phyloP scores from a whole-genome alignment of 2,329 filamentous ascomycete species.

The Chaetomium sp. region DNA sequence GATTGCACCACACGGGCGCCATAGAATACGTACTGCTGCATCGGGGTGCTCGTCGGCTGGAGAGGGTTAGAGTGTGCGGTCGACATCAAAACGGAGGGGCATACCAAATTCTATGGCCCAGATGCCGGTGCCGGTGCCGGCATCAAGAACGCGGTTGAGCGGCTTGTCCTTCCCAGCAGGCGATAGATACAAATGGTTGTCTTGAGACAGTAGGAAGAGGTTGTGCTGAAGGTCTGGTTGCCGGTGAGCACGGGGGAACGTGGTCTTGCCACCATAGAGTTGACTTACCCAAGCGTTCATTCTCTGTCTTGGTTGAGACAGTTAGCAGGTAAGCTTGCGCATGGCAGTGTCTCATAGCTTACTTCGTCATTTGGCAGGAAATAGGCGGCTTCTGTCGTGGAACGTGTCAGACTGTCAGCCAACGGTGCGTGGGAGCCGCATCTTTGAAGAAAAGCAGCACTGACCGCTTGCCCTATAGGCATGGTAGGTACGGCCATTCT shows the following conservation, averaged over 20 bases:
- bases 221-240: constrained; percentile 28
- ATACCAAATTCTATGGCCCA: constrained; percentile 56
- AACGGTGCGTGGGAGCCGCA: not conserved
- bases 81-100: not conserved
- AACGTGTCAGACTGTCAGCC: constrained; percentile 5
- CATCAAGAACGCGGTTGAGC: constrained; percentile 49
- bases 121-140: constrained; percentile 46
- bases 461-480: constrained; percentile 6
- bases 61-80: not conserved
- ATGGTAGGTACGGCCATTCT: constrained; percentile 17
- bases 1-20: constrained; percentile 25
- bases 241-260: not conserved
- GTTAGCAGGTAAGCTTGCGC: not conserved
- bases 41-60: constrained; percentile 29
- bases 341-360: not conserved
- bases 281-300: constrained; percentile 16
- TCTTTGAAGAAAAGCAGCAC: not conserved
- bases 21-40: constrained; percentile 35
- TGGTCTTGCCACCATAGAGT: not conserved
- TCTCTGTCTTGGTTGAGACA: constrained; percentile 16
- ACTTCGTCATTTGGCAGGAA: constrained; percentile 26
- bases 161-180: constrained; percentile 42
- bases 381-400: constrained; percentile 1
- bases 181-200: constrained; percentile 48
- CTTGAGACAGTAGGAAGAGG: constrained; percentile 32